These are phyloP conservation scores for Arabidopsis arenosa DNA, from an alignment of 345 rosid species.

Conservation along the genomic window DNA sequence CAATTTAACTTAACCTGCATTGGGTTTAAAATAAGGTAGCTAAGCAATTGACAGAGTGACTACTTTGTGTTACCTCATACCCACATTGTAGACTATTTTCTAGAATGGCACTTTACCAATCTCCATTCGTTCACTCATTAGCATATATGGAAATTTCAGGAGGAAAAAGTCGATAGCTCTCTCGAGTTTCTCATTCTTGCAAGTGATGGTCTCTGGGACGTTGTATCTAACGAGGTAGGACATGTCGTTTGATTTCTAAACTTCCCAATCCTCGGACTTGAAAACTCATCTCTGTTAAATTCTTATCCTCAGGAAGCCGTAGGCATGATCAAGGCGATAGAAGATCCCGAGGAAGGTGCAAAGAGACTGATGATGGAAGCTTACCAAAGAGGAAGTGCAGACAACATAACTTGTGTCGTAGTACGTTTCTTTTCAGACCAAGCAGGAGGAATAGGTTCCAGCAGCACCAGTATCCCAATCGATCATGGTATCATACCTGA, in stretches of 20 bases:
- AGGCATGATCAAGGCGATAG: constrained; percentile 70
- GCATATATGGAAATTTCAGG: constrained; percentile 59
- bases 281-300: constrained; percentile 23
- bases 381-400: constrained; percentile 95
- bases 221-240: constrained; percentile 90
- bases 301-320: constrained; percentile 77
- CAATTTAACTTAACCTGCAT: not conserved
- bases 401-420: constrained; percentile 93
- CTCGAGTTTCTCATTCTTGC: constrained; percentile 99
- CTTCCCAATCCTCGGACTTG: constrained; percentile 11
- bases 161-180: constrained; percentile 86
- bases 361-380: constrained; percentile 89
- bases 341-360: constrained; percentile 93
- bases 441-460: constrained; percentile 38
- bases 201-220: constrained; percentile 99
- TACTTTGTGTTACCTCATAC: constrained; percentile 7
- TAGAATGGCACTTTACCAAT: not conserved
- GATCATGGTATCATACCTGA: constrained; percentile 26
- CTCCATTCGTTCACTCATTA: not conserved
- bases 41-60: not conserved
- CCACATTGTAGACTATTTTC: constrained; percentile 7
- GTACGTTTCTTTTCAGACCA: constrained; percentile 75
- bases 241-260: not conserved
- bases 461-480: constrained; percentile 40
- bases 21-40: not conserved